Conservation (phyloP, 768 basidiomycete genomes). For the Mycena sanguinolenta region DNA sequence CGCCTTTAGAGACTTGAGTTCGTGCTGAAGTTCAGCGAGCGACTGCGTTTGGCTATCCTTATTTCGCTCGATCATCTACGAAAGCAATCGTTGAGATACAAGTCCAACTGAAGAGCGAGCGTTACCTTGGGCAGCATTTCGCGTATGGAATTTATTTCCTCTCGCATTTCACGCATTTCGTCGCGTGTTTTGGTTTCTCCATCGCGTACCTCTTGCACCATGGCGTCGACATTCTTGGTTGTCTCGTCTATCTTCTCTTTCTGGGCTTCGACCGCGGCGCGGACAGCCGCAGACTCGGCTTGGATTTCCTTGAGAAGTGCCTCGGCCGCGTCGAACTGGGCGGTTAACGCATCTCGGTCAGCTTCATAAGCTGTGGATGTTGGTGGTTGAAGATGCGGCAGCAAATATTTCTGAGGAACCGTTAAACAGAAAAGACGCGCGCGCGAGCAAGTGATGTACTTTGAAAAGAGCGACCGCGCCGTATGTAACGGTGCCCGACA, state of each 20-base stretch:
- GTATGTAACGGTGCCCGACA: slow-evolving; percentile 89
- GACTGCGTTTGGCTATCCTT: slow-evolving; percentile 88
- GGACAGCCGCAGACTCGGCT: slow-evolving; percentile 78
- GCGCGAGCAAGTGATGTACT: slow-evolving; percentile 53
- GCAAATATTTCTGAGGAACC: slow-evolving; percentile 80
- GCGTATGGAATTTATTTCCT: slow-evolving; percentile 90
- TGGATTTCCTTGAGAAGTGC: slow-evolving; percentile 86
- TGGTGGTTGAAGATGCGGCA: slow-evolving; percentile 93
- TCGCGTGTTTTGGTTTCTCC: slow-evolving; percentile 84
- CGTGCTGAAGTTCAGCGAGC: slow-evolving; percentile 89
- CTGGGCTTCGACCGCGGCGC: slow-evolving; percentile 82
- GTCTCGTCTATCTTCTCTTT: slow-evolving; percentile 78
- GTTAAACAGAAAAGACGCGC: slow-evolving; percentile 13
- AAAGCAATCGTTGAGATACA: slow-evolving; percentile 7
- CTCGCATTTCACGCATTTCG: slow-evolving; percentile 92
- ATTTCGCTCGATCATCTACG: slow-evolving; percentile 94
- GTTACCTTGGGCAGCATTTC: slow-evolving; percentile 94
- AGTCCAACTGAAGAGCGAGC: slow-evolving; percentile 23
- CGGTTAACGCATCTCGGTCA: slow-evolving; percentile 85
- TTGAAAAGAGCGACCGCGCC: slow-evolving; percentile 85
- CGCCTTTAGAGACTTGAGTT: slow-evolving; percentile 94
- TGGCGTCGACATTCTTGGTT: slow-evolving; percentile 78
- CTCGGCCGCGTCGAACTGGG: slow-evolving; percentile 92
- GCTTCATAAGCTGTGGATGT: slow-evolving; percentile 89
- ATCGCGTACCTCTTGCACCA: slow-evolving; percentile 81